Base-by-base conservation (phyloP, 2,329 filamentous ascomycete genomes). In the Xylariales sp. region DNA sequence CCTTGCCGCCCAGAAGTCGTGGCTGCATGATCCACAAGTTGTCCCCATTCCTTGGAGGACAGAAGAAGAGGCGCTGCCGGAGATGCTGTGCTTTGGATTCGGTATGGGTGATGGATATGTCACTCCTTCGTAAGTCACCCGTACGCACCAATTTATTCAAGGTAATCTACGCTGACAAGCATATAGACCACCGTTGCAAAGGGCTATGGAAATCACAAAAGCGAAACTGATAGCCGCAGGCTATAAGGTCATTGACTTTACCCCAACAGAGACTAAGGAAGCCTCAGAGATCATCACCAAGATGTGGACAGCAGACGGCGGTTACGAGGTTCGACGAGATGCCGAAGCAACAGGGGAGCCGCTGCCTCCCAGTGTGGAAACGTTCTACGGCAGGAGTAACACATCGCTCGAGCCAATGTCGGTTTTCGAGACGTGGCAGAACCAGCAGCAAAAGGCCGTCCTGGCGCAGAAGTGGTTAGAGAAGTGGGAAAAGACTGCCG, bases 371-470 rank as follows among this genome's bases (percentile, higher is more conserved):
- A 40, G 48, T 10, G 29, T 50, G n/a, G 44, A 53, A 30, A 11
- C 14, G 19, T 47, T 43, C 36, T 41, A 50, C 8, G 46, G 52
- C 17, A 38, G 44, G 20, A 42, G 39, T 13, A 42, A 42, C 21
- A 38, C 40, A 8, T 41, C 37, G 3, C 21, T 43, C 7, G 42
- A 44, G 33, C 39, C 50, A 4, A 37, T 40, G 33, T 47, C 41
- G 6, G 46, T 51, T 6, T 51, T 50, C 21, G 45, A 51, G 39
- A 49, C 46, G 14, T 53, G 46, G 45, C 40, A 49, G 33, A 52
- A 52, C 36, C 51, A 54, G 31, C 47, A 53, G 6, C 28, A 28
- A 16, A 42, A 45, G 15, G 16, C 47, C 6, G 6, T 47, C 15
- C 38, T 51, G 16, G 43, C 45, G 11, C 46, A 45, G 8, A 42